Conservation (phyloP, 768 basidiomycete species). For the Gautieria morchelliformis region DNA sequence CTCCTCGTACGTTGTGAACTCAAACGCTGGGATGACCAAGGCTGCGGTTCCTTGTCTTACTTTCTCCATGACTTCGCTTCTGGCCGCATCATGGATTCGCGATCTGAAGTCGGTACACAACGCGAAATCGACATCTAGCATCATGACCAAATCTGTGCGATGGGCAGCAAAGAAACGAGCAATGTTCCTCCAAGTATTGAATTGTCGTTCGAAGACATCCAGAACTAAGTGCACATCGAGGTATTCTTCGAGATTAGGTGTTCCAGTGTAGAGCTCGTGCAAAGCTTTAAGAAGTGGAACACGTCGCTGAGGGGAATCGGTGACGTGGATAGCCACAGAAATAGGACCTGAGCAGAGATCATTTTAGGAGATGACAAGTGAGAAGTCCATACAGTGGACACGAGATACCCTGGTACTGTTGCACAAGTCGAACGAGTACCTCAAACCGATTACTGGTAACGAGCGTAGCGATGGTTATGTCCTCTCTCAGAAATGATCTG, state of each 20-base stretch:
- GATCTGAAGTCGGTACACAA: conserved; percentile 72
- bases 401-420: conserved; percentile 61
- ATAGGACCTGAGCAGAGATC: conserved; percentile 51
- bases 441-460: conserved; percentile 73
- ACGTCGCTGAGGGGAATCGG: conserved; percentile 28
- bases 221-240: conserved; percentile 85
- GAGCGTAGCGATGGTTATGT: conserved; percentile 79
- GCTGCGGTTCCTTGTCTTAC: conserved; percentile 55
- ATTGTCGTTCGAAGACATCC: conserved; percentile 71
- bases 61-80: conserved; percentile 29
- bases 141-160: conserved; percentile 80
- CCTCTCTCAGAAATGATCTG: conserved; percentile 43
- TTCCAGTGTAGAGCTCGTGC: conserved; percentile 56
- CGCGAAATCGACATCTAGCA: conserved; percentile 87
- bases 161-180: conserved; percentile 62
- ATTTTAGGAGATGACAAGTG: background rate
- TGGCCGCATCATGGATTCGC: conserved; percentile 32
- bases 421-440: conserved; percentile 61
- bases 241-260: conserved; percentile 50
- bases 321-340: conserved; percentile 74
- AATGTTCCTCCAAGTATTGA: conserved; percentile 86
- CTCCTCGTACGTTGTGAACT: conserved; percentile 57
- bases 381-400: background rate
- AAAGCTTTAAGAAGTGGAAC: conserved; percentile 48
- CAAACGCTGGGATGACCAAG: conserved; percentile 80